Percentiles rank a stretch among this genome's conserved stretches.
These are phyloP conservation scores for Eucalyptus curtisii DNA, from an alignment of 345 rosid species.

Conservation along the genomic window DNA sequence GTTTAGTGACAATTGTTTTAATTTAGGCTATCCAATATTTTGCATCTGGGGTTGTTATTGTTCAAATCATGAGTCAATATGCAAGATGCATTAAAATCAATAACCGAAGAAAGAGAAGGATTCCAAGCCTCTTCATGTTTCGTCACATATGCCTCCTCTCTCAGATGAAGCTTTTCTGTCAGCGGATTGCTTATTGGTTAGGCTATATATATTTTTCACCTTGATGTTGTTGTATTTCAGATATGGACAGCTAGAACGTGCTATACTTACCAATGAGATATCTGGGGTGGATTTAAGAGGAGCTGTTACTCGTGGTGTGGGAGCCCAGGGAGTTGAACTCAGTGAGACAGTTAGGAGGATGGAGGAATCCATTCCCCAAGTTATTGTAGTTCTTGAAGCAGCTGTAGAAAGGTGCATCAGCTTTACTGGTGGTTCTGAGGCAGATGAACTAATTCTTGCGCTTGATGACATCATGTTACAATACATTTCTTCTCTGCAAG, in stretches of 20 bases:
- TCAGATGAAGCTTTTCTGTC: not conserved
- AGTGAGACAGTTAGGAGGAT: slow-evolving; percentile 96
- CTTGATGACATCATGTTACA: slow-evolving; percentile 88
- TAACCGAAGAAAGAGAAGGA: not conserved
- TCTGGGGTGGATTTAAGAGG: slow-evolving; percentile 94
- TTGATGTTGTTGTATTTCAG: slow-evolving; percentile 14
- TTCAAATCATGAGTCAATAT: not conserved
- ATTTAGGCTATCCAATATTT: not conserved
- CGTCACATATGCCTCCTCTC: not conserved
- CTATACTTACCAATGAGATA: slow-evolving; percentile 79
- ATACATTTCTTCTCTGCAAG: slow-evolving; percentile 85
- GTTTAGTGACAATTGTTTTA: not conserved
- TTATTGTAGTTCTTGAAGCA: slow-evolving; percentile 86
- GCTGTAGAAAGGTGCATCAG: slow-evolving; percentile 91
- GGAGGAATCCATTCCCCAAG: slow-evolving; percentile 98
- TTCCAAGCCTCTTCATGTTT: not conserved
- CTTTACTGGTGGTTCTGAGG: slow-evolving; percentile 97
- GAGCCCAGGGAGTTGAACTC: slow-evolving; percentile 98
- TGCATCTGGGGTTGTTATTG: not conserved
- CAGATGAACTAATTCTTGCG: slow-evolving; percentile 87
- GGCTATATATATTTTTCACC: not conserved
- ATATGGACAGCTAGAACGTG: slow-evolving; percentile 95
- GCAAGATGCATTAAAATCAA: not conserved
- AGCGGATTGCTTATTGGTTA: not conserved
- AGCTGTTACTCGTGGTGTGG: slow-evolving; percentile 93